Evolutionary conservation across 2,329 filamentous ascomycete genomes (phyloP).

Genomic region (Fusarium veterinarium): DNA sequence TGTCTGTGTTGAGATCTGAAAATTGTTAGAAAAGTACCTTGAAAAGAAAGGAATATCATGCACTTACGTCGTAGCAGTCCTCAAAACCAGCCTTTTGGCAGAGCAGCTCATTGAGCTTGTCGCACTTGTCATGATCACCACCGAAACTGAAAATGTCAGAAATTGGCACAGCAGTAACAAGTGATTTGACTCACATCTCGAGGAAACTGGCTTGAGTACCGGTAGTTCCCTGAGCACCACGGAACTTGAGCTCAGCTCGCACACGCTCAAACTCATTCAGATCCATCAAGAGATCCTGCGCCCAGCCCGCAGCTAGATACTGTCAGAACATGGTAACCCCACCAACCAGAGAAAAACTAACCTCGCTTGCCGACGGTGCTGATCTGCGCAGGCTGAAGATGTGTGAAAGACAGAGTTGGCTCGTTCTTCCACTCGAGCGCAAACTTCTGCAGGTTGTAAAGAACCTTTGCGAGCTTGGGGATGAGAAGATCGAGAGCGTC

Average conservation of each 20-base stretch:
- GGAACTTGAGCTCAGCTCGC: neutral
- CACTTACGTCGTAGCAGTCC: neutral
- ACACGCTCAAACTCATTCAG: neutral
- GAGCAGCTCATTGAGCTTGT: constrained; percentile 8
- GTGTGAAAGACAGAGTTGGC: neutral
- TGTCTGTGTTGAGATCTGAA: neutral
- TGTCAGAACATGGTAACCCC: rapidly evolving
- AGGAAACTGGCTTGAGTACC: neutral
- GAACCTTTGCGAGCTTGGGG: neutral
- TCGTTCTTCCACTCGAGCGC: neutral
- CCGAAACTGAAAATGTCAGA: neutral
- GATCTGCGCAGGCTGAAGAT: neutral
- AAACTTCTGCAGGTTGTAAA: neutral
- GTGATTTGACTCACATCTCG: neutral
- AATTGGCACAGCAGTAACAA: rapidly evolving
- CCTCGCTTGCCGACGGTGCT: neutral
- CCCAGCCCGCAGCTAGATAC: neutral
- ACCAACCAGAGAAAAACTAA: rapidly evolving
- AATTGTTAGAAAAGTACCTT: rapidly evolving
- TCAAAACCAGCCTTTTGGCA: constrained; percentile 14
- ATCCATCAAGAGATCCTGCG: neutral
- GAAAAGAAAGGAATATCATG: neutral
- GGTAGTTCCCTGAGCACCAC: neutral
- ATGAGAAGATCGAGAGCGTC: neutral
- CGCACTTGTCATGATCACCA: constrained; percentile 7